Base-by-base conservation (phyloP, 1,284 basidiomycete genomes). In the Cutaneotrichosporon arboriforme region DNA sequence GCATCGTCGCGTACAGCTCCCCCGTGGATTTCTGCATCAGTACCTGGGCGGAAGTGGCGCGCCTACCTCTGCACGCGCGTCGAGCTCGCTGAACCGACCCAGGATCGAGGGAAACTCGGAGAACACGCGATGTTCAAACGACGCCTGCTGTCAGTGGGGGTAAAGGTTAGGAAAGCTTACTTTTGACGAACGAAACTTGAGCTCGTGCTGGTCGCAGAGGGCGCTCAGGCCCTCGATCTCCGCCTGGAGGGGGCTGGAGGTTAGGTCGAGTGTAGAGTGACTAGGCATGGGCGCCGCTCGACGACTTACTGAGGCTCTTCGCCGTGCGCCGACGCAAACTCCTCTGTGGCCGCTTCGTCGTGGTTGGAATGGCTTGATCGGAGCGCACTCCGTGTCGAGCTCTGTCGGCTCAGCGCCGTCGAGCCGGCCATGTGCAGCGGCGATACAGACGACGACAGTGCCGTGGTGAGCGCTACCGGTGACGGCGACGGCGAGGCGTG, bases 61-160 rank as follows among this genome's bases (percentile, higher is more conserved):
- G 68, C 71, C 49, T 72, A 69, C 71, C 49, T 72, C 68, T 13
- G 71, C 71, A 2, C 63, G 55, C n/a, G 59, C 53, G 46, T 73
- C 71, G 2, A 60, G 54, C 26, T 64, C 60, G 17, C 53, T 54
- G 10, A 73, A 49, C 4, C 55, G 43, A 4, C 56, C 51, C 4
- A 72, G 53, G 7, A 66, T 50, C 4, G 51, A 51, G 8, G 65
- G 63, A 15, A 65, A 55, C 44, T 72, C 69, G 10, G 59, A 52
- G 41, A 71, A 63, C 8, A 73, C 56, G 20, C 68, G 64, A 45
- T 72, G 69, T 45, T 71, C 69, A 33, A 73, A 65, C 18, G 67
- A 65, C 5, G 63, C 57, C 70, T 70, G 31, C 2, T 3, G 17
- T 59, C 21, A 48, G 51, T 37, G 17, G 7, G 17, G 13, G 1